Evolutionary conservation across 2,329 filamentous ascomycete species (phyloP), one percentile per base, ranked within the genome.

Genomic region (Aspergillus pseudonomiae): DNA sequence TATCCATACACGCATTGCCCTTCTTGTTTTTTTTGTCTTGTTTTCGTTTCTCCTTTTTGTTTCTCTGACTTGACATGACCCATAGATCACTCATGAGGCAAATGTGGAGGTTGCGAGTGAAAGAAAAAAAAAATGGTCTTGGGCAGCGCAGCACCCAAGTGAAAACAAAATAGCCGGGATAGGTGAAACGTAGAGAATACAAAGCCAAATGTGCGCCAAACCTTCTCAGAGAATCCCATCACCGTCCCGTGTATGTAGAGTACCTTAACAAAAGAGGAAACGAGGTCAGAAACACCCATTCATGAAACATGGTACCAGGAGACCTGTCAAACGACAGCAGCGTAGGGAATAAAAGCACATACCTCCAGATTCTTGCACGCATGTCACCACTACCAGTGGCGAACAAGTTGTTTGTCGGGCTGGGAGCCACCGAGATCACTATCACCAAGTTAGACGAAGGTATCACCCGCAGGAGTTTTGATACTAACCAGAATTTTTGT

Each of bases 341-440:
- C 28, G 48, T 21, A 19, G n/a, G 10, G 9, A n/a, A 19, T n/a
- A 28, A 16, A 45, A 56, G 52, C 57, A 73, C 77, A 70, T 72
- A 97, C 72, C 91, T 93, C 95, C 95, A 99, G 81, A 99, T 98
- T 74, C 95, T 90, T 60, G 95, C 95, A 77, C 94, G 91, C 92
- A 96, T 96, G 77, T 99, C 95, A 73, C 95, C 95, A 70, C 94
- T 97, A 66, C 95, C 95, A 6, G 95, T 99, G 46, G 95, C 95
- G 76, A 99, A 99, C 75, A 93, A 90, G 67, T 89, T 88, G 63
- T 93, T 94, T 43, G 87, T 89, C 19, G 95, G 95, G 79, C 93
- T 96, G 26, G 95, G 95, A 1, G 95, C 94, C 59, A 99, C 95
- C 3, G 94, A 97, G 73, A 98, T 98, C 71, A 99, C 95, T 88